Evolutionary conservation across 768 basidiomycete genomes (phyloP), one percentile per base, ranked within the genome.

Genomic region (Russula sp.): DNA sequence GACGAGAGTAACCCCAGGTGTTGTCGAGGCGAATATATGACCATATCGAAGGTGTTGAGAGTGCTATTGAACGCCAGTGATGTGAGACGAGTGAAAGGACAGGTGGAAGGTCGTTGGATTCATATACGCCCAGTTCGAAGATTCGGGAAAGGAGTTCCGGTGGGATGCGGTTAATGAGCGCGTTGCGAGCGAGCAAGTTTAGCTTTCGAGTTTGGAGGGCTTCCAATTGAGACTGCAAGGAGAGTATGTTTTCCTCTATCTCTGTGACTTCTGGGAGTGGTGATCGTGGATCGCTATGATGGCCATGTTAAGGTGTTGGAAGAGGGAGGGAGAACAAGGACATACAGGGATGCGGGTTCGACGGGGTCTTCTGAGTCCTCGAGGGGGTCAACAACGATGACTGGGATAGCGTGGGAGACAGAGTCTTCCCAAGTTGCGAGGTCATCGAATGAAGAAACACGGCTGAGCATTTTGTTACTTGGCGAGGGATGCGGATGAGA

Each of bases 111-210:
- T 70, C 65, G 20, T 68, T 50, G 50, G 61, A 40, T 37, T 73
- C 70, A 59, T 73, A 62, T 4, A 71, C 69, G 13, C 70, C 73
- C 20, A 73, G 66, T 59, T 73, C 73, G 63, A 74, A 72, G 8
- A 74, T 67, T 27, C 71, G 70, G 42, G 70, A 68, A 20, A 74
- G 69, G 39, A 74, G 64, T 54, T 74, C 73, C 6, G 72, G 64
- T 1, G 73, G 72, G 14, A 73, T 61, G 49, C 66, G 65, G 27
- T 56, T 51, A 9, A 73, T 70, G 58, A 73, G 71, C 16, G 72
- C 71, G 10, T 66, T 68, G 9, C 59, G 50, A 6, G 68, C 70
- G 11, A 72, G 69, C 6, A 72, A 54, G n/a, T 68, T 50, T 37
- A 65, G 22, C 50, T 70, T 70, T 49, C 55, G 57, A 20, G 70